Conservation (phyloP, 2,329 filamentous ascomycete species). For the Aspergillus aculeatinus region DNA sequence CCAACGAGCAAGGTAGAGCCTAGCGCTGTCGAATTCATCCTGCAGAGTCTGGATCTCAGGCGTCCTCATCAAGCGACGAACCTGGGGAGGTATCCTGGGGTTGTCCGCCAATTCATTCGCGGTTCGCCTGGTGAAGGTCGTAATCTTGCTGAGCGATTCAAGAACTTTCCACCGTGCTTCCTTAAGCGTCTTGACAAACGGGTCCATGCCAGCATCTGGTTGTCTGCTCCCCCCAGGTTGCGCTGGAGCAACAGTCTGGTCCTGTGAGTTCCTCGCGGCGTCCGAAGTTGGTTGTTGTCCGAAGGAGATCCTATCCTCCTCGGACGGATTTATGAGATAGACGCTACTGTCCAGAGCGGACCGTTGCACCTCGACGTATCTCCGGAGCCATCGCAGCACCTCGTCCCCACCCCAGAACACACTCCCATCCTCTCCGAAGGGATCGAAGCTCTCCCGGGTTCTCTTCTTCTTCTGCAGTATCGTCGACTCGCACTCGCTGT, state of each 20-base stretch:
- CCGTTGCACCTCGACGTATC: slow-evolving; percentile 79
- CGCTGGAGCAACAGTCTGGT: slow-evolving; percentile 34
- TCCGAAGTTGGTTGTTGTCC: slow-evolving; percentile 50
- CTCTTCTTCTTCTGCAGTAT: slow-evolving; percentile 89
- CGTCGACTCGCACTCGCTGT: slow-evolving; percentile 93
- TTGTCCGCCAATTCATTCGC: slow-evolving; percentile 92
- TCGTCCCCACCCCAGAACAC: slow-evolving; percentile 99
- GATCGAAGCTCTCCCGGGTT: slow-evolving; percentile 81
- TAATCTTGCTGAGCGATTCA: slow-evolving; percentile 96
- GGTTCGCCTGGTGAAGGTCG: slow-evolving; percentile 88
- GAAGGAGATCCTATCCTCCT: slow-evolving; percentile 82
- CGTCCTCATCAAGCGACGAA: slow-evolving; percentile 79
- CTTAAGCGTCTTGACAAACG: slow-evolving; percentile 88
- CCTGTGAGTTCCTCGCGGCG: slow-evolving; percentile 41
- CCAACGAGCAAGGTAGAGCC: slow-evolving; percentile 92
- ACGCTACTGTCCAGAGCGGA: slow-evolving; percentile 85
- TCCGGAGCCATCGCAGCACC: slow-evolving; percentile 82
- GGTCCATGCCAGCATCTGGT: slow-evolving; percentile 79
- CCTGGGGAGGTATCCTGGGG: slow-evolving; percentile 83
- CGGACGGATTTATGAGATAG: slow-evolving; percentile 83
- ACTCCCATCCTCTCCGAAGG: slow-evolving; percentile 73
- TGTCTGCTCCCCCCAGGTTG: slow-evolving; percentile 31
- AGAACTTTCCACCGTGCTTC: slow-evolving; percentile 95
- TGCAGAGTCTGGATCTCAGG: slow-evolving; percentile 93
- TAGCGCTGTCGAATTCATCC: slow-evolving; percentile 94